Percentiles rank a stretch among this genome's conserved stretches.
Conservation (phyloP, 257 asterid genomes). For the Thymus quinquecostatus region DNA sequence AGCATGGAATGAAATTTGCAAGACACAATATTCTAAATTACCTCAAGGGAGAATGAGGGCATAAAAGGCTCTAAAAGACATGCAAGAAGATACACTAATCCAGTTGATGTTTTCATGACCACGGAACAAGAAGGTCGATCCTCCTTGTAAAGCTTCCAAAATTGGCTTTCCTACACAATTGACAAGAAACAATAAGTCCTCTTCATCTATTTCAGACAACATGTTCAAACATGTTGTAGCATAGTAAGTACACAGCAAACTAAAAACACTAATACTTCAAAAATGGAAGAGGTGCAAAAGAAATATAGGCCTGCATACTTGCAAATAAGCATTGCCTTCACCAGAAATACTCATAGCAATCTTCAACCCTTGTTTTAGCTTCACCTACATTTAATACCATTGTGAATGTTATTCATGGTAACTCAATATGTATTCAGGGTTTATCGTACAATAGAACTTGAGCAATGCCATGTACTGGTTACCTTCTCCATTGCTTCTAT, state of each 20-base stretch:
- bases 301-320: constrained; percentile 49
- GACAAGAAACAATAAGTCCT: constrained; percentile 16
- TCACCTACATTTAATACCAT: constrained; percentile 58
- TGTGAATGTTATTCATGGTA: constrained; percentile 26
- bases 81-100: constrained; percentile 92
- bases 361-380: constrained; percentile 92
- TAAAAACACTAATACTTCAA: constrained; percentile 3
- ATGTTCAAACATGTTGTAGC: neutral
- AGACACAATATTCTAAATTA: constrained; percentile 32
- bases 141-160: constrained; percentile 98
- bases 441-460: neutral
- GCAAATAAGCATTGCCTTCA: constrained; percentile 93
- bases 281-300: constrained; percentile 21
- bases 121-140: constrained; percentile 66
- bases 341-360: constrained; percentile 88
- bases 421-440: constrained; percentile 19
- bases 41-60: constrained; percentile 93
- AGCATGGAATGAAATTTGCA: constrained; percentile 1
- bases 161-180: constrained; percentile 72
- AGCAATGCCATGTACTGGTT: constrained; percentile 24
- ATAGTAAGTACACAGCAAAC: neutral
- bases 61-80: constrained; percentile 92
- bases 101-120: constrained; percentile 88
- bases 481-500: constrained; percentile 98
- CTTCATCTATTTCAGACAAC: constrained; percentile 2